Evolutionary conservation across 441 rosid genomes (phyloP), one percentile per base, ranked within the genome.

Genomic region (Arabidopsis lyrata): DNA sequence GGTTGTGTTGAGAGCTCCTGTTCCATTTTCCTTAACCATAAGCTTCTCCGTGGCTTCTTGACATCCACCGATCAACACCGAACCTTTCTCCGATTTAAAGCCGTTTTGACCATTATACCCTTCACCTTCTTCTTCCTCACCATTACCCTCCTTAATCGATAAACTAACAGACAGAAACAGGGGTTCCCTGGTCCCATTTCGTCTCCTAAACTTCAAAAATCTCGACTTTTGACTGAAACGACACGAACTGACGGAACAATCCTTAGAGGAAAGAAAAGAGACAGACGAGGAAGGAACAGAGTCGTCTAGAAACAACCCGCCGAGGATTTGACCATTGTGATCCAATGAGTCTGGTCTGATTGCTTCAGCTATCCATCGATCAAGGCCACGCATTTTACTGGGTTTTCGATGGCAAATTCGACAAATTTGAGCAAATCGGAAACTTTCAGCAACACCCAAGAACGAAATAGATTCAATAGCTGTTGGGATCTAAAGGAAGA

Each of bases 161-260:
- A 91, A 81, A 49, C 96, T 86, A 61, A 88, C 88, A 0, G 97
- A 90, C 63, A 85, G 58, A 78, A 94, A 91, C 72, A 91, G 84
- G 69, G 83, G 63, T 9, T 73, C 79, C 29, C 16, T 70, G 49
- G 60, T 70, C 3, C 74, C 76, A 12, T 72, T 47, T 59, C 81
- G 75, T 74, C 74, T 72, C 83, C 73, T 63, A 49, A 49, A 65
- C 69, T 65, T 74, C 20, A 47, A 65, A 45, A 66, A 63, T 13
- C 76, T 68, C 70, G 76, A 71, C 72, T 76, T 77, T 74, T 61
- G 50, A 8, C 31, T 53, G 44, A 78, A 57, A 5, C 27, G 69
- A 70, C 83, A 70, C n/a, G 74, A 72, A 32, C 54, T 15, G 48
- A 60, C 44, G 8, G 78, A 45, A 38, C 56, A 39, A 24, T 60